Percentiles rank a stretch among this genome's conserved stretches.
Conservation (phyloP, 768 basidiomycete species). For the Amanita rubescens region DNA sequence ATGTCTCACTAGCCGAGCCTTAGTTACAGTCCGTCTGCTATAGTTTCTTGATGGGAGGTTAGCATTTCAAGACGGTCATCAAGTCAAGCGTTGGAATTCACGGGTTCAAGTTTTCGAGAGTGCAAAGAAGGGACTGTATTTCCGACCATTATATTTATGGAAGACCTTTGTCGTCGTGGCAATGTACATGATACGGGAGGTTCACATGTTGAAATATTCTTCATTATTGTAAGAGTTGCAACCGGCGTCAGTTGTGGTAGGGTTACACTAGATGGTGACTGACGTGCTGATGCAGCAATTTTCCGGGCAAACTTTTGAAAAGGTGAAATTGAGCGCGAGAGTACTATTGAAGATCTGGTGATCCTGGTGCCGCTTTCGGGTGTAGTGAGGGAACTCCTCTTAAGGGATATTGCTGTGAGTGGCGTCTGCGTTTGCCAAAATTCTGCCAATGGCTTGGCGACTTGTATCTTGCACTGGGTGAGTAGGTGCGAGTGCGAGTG, state of each 20-base stretch:
- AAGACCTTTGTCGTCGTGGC: constrained; percentile 57
- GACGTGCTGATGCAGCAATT: constrained; percentile 37
- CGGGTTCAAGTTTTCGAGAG: too few relatives aligned
- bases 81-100: too few relatives aligned
- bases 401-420: constrained; percentile 53
- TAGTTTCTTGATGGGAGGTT: too few relatives aligned
- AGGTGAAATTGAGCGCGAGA: constrained; percentile 76
- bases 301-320: constrained; percentile 71
- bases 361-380: constrained; percentile 47
- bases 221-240: constrained; percentile 42
- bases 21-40: too few relatives aligned
- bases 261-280: constrained; percentile 37
- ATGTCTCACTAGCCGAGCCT: too few relatives aligned
- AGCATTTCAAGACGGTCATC: too few relatives aligned
- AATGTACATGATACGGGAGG: constrained; percentile 30
- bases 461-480: too few relatives aligned
- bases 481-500: too few relatives aligned
- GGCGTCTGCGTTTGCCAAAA: constrained; percentile 42
- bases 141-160: too few relatives aligned
- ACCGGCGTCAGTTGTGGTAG: constrained; percentile 29
- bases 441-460: constrained; percentile 52
- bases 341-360: constrained; percentile 42
- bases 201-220: constrained; percentile 43
- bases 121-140: too few relatives aligned
- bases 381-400: constrained; percentile 53